Conservation (phyloP, 768 basidiomycete species). For the Boletus vinaceobasis region DNA sequence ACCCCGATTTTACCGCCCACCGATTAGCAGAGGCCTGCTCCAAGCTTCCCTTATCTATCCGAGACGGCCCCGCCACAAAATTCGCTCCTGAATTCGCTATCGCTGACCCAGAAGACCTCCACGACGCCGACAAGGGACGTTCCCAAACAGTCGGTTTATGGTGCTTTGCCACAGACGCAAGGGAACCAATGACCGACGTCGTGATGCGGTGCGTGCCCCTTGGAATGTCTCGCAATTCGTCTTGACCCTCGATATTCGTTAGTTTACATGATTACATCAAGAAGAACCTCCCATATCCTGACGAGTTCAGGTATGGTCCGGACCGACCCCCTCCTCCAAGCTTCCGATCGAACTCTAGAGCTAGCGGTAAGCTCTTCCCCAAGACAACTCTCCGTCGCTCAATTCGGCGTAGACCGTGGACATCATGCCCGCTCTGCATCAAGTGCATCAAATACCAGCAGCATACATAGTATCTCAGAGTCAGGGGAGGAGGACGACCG, state of each 20-base stretch:
- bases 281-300: constrained; percentile 65
- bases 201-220: constrained; percentile 54
- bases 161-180: constrained; percentile 66
- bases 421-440: constrained; percentile 29
- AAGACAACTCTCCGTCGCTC: background rate
- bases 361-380: constrained; percentile 21
- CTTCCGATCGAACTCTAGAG: constrained; percentile 32
- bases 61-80: constrained; percentile 38
- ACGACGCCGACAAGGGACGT: constrained; percentile 51
- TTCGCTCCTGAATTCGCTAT: constrained; percentile 51
- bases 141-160: constrained; percentile 66
- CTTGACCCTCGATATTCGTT: background rate
- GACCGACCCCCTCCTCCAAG: constrained; percentile 62
- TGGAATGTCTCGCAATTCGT: background rate
- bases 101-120: constrained; percentile 39
- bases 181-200: constrained; percentile 70
- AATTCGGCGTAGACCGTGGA: constrained; percentile 19
- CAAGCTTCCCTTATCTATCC: constrained; percentile 17
- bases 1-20: constrained; percentile 60
- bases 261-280: constrained; percentile 68
- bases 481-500: constrained; percentile 27
- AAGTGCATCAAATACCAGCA: constrained; percentile 34
- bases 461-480: constrained; percentile 35
- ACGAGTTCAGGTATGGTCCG: constrained; percentile 67
- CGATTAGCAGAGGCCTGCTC: constrained; percentile 40